phyloP scores from a whole-genome alignment of 2,329 filamentous ascomycete species.

The Alternaria atra region DNA sequence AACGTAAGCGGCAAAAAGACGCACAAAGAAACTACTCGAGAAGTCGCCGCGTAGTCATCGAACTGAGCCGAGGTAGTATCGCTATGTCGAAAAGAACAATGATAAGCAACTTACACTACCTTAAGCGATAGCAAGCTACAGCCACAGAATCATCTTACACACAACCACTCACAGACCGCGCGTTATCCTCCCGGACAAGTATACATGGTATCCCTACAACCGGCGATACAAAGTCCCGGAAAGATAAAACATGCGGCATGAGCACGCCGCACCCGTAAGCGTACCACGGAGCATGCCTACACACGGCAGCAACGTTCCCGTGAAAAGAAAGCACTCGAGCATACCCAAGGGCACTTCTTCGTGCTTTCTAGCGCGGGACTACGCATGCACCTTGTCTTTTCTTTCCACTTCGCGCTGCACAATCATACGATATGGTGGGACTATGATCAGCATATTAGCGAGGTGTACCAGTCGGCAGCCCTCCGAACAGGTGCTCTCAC shows the following conservation, averaged over 20 bases:
- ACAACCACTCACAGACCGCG: conserved; percentile 4
- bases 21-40: neutral
- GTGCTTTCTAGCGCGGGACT: conserved; percentile 2
- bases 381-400: conserved; percentile 4
- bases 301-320: neutral
- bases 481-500: conserved; percentile 1
- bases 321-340: neutral
- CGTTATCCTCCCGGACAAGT: neutral
- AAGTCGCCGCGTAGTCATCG: neutral
- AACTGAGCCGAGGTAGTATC: neutral
- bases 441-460: neutral
- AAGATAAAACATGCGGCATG: neutral
- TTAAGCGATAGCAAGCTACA: neutral
- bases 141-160: neutral
- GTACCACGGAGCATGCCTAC: neutral
- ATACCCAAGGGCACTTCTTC: neutral
- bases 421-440: neutral
- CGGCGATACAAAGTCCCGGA: neutral
- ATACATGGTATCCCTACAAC: neutral
- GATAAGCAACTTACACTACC: neutral
- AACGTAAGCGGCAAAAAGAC: neutral
- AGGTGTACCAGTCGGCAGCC: conserved; percentile 1
- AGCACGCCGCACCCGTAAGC: conserved; percentile 1
- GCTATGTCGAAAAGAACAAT: neutral
- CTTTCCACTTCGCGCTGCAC: neutral